Evolutionary conservation across 495 filamentous ascomycete genomes (phyloP).

Genomic region (Amorphotheca resinae): DNA sequence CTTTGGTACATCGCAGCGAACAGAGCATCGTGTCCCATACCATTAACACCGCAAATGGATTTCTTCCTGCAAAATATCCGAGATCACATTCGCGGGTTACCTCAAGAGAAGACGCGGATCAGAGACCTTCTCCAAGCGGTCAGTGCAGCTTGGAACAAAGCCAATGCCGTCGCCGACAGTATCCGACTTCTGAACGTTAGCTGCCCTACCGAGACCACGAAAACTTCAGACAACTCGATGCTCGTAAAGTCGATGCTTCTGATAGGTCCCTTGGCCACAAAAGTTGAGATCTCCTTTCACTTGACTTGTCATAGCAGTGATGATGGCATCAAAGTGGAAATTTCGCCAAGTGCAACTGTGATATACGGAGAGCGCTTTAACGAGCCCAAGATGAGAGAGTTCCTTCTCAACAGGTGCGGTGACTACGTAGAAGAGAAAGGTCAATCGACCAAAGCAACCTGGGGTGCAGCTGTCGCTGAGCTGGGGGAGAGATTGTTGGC

Average conservation of each 20-base stretch:
- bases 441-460: conserved; percentile 26
- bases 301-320: conserved; percentile 27
- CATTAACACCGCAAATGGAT: conserved; percentile 40
- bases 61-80: conserved; percentile 60
- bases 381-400: conserved; percentile 49
- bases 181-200: conserved; percentile 40
- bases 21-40: conserved; percentile 34
- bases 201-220: conserved; percentile 40
- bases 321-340: conserved; percentile 24
- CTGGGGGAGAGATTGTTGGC: conserved; percentile 42
- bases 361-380: conserved; percentile 59
- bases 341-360: conserved; percentile 33
- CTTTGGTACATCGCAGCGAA: conserved; percentile 42
- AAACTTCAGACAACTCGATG: conserved; percentile 44
- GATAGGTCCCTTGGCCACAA: conserved; percentile 43
- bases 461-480: conserved; percentile 45
- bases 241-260: conserved; percentile 40
- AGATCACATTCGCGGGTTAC: conserved; percentile 40
- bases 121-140: conserved; percentile 43
- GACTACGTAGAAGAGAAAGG: conserved; percentile 23
- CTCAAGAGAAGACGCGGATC: conserved; percentile 35
- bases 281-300: conserved; percentile 42
- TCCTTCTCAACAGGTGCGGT: conserved; percentile 37
- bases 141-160: conserved; percentile 46
- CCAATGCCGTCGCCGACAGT: conserved; percentile 36